Conservation (phyloP, 176 grass and related monocot genomes). For the Lolium perenne region DNA sequence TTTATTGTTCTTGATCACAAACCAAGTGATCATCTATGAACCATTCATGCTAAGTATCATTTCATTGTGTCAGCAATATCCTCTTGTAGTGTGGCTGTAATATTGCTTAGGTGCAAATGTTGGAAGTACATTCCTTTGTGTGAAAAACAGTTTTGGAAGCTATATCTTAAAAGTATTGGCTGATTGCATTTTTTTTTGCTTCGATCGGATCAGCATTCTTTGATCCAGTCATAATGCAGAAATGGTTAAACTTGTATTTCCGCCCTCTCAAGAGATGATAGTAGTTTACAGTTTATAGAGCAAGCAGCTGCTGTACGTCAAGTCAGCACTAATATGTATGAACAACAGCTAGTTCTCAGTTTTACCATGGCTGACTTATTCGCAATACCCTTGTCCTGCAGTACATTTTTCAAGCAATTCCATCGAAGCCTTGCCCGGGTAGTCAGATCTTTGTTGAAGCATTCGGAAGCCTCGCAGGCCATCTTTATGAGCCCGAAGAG, state of each 20-base stretch:
- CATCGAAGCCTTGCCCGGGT: conserved; percentile 59
- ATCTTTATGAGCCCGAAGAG: conserved; percentile 87
- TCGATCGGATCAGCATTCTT: conserved; percentile 1
- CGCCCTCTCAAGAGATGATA: not conserved
- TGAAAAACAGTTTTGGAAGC: not conserved
- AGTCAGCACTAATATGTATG: not conserved
- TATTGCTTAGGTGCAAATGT: not conserved
- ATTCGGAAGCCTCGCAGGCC: conserved; percentile 63
- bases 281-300: not conserved
- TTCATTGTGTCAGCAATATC: not conserved
- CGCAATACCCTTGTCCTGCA: conserved; percentile 35
- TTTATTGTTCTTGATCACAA: conserved; percentile 24
- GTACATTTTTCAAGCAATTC: conserved; percentile 93
- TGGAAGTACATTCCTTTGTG: not conserved
- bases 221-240: conserved; percentile 27
- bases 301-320: not conserved
- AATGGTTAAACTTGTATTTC: not conserved
- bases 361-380: conserved; percentile 8
- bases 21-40: conserved; percentile 4
- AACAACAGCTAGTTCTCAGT: not conserved
- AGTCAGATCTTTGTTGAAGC: conserved; percentile 68
- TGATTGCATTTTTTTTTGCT: not conserved
- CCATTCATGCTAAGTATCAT: not conserved
- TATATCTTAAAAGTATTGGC: not conserved
- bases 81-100: conserved; percentile 4